phyloP scores from a whole-genome alignment of 352 stramenopile genomes.

The Bremia lactucae region DNA sequence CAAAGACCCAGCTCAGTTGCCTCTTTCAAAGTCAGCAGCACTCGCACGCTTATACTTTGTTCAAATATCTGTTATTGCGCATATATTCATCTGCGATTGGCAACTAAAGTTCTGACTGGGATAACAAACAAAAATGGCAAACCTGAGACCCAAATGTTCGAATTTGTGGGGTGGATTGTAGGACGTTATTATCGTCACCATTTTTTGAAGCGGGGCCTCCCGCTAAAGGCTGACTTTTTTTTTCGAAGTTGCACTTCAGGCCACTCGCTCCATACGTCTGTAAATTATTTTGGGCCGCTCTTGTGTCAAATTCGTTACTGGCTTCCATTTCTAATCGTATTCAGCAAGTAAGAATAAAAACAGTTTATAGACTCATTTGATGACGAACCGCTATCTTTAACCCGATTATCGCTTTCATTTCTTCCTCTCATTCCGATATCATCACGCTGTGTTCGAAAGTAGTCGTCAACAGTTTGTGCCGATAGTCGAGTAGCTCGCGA shows the following conservation, averaged over 20 bases:
- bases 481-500: neutral
- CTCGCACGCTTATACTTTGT: constrained; percentile 23
- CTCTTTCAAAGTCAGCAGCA: constrained; percentile 56
- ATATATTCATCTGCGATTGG: neutral
- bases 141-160: constrained; percentile 11
- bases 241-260: constrained; percentile 74
- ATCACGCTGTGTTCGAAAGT: constrained; percentile 39
- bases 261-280: constrained; percentile 66
- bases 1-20: constrained; percentile 41
- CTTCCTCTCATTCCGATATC: constrained; percentile 16
- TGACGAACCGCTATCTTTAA: constrained; percentile 13
- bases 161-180: constrained; percentile 13
- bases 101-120: neutral
- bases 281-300: constrained; percentile 30
- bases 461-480: constrained; percentile 42
- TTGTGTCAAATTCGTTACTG: constrained; percentile 30
- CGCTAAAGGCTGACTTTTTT: constrained; percentile 35
- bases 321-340: constrained; percentile 25
- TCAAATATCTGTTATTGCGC: constrained; percentile 9
- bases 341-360: neutral
- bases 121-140: neutral
- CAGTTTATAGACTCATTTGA: no score
- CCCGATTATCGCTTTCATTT: constrained; percentile 6
- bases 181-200: constrained; percentile 9
- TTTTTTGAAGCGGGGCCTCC: constrained; percentile 16